These are phyloP conservation scores for Aspergillus jensenii DNA, from an alignment of 2,329 filamentous ascomycete species.

Conservation along the genomic window DNA sequence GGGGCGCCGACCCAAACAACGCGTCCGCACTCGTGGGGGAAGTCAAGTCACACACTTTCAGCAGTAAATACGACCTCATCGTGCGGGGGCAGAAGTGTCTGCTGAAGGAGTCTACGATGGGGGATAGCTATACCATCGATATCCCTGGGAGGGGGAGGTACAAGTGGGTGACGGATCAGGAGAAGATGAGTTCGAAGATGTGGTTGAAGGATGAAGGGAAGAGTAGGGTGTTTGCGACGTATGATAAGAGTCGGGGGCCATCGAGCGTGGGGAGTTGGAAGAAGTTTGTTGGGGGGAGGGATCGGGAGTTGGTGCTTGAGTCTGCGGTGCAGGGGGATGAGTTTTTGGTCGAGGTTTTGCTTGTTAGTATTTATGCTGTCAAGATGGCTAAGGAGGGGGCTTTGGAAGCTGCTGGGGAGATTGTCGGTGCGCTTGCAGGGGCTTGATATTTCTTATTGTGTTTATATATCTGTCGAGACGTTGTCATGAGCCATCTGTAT, in stretches of 20 bases:
- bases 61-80: background rate
- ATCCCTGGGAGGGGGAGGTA: background rate
- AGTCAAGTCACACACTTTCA: background rate
- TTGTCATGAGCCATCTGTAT: no score
- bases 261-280: background rate
- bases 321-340: background rate
- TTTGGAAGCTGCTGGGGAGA: background rate
- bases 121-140: background rate
- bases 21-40: background rate
- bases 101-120: background rate
- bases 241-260: background rate
- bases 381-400: slow-evolving; percentile 3
- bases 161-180: background rate
- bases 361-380: slow-evolving; percentile 1
- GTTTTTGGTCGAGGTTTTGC: slow-evolving; percentile 1
- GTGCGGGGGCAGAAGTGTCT: background rate
- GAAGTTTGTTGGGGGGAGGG: slow-evolving; percentile 2
- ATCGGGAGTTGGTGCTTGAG: background rate
- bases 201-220: background rate
- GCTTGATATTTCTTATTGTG: background rate
- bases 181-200: background rate
- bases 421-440: background rate
- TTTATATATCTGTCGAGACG: no score
- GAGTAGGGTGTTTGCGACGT: background rate
- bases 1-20: background rate